Evolutionary conservation across 805 yeast genomes (phyloP), one percentile per base, ranked within the genome.

Genomic region (Saccharomycopsis sp.): DNA sequence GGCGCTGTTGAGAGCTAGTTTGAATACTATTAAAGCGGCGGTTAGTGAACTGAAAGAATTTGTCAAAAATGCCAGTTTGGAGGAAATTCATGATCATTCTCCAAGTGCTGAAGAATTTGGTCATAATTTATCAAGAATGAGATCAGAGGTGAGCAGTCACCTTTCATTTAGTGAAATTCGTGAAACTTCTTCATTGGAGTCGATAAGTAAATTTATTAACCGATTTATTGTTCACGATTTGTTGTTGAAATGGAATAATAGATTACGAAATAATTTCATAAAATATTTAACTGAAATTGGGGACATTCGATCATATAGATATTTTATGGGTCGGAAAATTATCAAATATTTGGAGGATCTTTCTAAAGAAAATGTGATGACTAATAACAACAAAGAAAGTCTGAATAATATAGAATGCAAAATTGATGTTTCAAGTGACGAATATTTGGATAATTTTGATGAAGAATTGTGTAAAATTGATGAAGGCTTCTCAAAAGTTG

Each of bases 211-310:
- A 23, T 80, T 72, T 58, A 78, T 75, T 51, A 80, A 79, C 52
- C 59, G 81, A 41, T 79, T 77, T 53, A 70, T 77, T 50, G 58
- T 78, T 17, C 81, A 79, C 48, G 71, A 74, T 46, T 59, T 79
- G 29, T 71, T 72, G 50, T 53, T 80, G 48, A 74, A 72, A 53
- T 72, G 84, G 72, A 72, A 77, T 56, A 71, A 72, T 40, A 54
- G 59, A 6, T 60, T 74, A 2, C 59, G 83, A 35, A 74, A 79
- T 48, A 57, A 67, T 28, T 61, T 77, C 42, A 58, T 72, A 37
- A 67, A 68, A 28, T 80, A 76, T 51, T 59, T 72, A 3, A 63
- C 67, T 11, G 65, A 65, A 39, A 59, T 71, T 4, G 59, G 66
- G 8, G 76, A 71, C 33, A 58, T 72, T 41, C 68, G 62, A 45